Percentiles rank a stretch among this genome's conserved stretches.
Conservation (phyloP, 2,329 filamentous ascomycete genomes). For the Macrophomina phaseolina region DNA sequence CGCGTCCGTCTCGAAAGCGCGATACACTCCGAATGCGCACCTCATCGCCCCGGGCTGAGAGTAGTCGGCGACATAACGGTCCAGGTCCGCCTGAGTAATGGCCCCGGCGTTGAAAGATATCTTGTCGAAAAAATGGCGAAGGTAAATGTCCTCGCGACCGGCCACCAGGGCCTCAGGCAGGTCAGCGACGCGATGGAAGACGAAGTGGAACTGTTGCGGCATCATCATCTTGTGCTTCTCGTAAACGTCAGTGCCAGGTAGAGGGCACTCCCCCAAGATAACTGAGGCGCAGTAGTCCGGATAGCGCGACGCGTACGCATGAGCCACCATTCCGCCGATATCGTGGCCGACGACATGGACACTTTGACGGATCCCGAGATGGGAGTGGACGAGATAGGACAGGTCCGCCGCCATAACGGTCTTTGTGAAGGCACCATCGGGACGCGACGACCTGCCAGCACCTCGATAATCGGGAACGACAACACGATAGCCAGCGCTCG, state of each 20-base stretch:
- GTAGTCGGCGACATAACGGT: slow-evolving; percentile 47
- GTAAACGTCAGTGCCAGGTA: slow-evolving; percentile 45
- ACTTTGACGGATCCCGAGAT: slow-evolving; percentile 44
- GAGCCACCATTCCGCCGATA: slow-evolving; percentile 56
- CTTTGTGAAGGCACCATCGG: slow-evolving; percentile 47
- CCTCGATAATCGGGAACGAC: slow-evolving; percentile 51
- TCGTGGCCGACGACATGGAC: slow-evolving; percentile 55
- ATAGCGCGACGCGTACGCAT: slow-evolving; percentile 48
- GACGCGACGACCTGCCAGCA: slow-evolving; percentile 46
- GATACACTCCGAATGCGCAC: slow-evolving; percentile 40
- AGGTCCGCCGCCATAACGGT: slow-evolving; percentile 49
- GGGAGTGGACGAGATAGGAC: slow-evolving; percentile 35
- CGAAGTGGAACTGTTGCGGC: slow-evolving; percentile 48
- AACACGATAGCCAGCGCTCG: slow-evolving; percentile 48
- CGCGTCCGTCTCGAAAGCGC: slow-evolving; percentile 42
- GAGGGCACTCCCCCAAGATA: slow-evolving; percentile 51
- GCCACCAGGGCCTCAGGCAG: slow-evolving; percentile 48
- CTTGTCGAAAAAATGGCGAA: slow-evolving; percentile 53
- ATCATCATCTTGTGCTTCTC: slow-evolving; percentile 39
- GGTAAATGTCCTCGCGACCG: slow-evolving; percentile 49
- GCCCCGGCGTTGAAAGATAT: slow-evolving; percentile 44
- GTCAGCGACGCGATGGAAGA: slow-evolving; percentile 49
- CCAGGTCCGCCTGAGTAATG: slow-evolving; percentile 45
- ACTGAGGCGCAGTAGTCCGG: slow-evolving; percentile 44
- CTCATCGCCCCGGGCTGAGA: slow-evolving; percentile 43